A percentile compares a stretch with the other conserved stretches of the same genome.
Conservation (phyloP, 495 filamentous ascomycete species). For the Hypoxylon intermedium region DNA sequence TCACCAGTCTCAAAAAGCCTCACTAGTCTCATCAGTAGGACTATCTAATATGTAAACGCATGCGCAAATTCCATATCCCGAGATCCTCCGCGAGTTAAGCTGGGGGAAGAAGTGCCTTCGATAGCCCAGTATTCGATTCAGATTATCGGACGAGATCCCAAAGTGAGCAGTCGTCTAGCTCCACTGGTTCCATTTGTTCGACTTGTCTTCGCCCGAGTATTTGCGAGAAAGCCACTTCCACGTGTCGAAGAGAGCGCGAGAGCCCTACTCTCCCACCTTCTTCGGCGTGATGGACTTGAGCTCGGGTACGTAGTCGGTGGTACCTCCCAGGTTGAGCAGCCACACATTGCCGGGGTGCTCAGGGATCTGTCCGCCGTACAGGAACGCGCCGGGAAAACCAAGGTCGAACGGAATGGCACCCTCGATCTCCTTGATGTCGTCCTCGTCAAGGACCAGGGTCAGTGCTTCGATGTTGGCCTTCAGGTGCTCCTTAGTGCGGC, state of each 20-base stretch:
- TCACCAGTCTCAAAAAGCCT: too few relatives aligned
- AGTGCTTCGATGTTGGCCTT: slow-evolving; percentile 74
- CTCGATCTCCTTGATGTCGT: slow-evolving; percentile 73
- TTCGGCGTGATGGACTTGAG: slow-evolving; percentile 43
- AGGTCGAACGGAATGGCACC: slow-evolving; percentile 64
- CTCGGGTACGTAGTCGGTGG: slow-evolving; percentile 53
- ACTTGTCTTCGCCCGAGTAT: neutral
- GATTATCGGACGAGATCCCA: too few relatives aligned
- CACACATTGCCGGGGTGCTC: slow-evolving; percentile 51
- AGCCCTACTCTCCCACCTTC: slow-evolving; percentile 43
- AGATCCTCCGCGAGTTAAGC: too few relatives aligned
- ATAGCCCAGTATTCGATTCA: too few relatives aligned
- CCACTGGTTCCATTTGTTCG: too few relatives aligned
- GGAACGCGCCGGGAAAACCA: slow-evolving; percentile 66
- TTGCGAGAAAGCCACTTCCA: slow-evolving; percentile 28
- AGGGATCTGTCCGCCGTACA: slow-evolving; percentile 51
- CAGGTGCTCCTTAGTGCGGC: slow-evolving; percentile 64
- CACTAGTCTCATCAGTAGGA: too few relatives aligned
- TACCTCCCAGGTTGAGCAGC: slow-evolving; percentile 53
- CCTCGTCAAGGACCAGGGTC: slow-evolving; percentile 58
- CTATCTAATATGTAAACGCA: too few relatives aligned
- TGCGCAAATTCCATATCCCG: too few relatives aligned
- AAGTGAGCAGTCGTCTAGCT: too few relatives aligned
- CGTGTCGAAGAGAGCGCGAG: slow-evolving; percentile 17
- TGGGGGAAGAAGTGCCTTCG: too few relatives aligned